phyloP scores from a whole-genome alignment of 306 rosid genomes.

The Delonix regia region DNA sequence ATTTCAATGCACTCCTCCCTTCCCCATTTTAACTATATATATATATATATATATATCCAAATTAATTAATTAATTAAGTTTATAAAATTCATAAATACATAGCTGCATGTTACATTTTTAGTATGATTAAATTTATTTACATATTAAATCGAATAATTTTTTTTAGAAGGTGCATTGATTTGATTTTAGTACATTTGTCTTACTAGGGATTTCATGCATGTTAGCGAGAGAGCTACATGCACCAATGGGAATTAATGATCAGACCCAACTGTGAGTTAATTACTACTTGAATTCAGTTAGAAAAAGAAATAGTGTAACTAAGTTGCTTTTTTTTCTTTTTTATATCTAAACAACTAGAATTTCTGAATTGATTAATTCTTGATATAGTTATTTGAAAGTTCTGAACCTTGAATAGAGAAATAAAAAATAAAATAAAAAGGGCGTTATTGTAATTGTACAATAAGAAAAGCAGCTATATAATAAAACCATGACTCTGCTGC shows the following conservation, averaged over 20 bases:
- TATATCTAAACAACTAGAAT: conserved; percentile 1
- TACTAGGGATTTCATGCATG: conserved; percentile 3
- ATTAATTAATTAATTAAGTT: no score
- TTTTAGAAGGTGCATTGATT: background rate
- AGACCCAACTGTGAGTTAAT: background rate
- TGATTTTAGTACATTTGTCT: conserved; percentile 22
- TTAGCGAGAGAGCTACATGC: background rate
- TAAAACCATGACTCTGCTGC: conserved; percentile 18
- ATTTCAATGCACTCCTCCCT: conserved; percentile 20
- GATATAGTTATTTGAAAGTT: no score
- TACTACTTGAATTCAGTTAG: background rate
- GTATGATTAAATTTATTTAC: no score
- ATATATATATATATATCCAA: background rate
- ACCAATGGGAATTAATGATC: background rate
- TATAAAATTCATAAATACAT: no score
- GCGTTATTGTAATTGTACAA: conserved; percentile 30
- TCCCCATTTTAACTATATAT: background rate
- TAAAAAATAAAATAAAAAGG: conserved; percentile 19
- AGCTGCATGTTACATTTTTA: no score
- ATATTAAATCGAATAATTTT: background rate
- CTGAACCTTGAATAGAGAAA: no score
- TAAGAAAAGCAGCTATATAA: conserved; percentile 4
- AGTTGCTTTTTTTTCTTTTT: no score
- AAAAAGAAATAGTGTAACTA: background rate
- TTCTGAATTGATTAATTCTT: background rate